A percentile compares a stretch with the other conserved stretches of the same genome.
Conservation (phyloP, 306 rosid genomes). For the Gleditsia sinensis region DNA sequence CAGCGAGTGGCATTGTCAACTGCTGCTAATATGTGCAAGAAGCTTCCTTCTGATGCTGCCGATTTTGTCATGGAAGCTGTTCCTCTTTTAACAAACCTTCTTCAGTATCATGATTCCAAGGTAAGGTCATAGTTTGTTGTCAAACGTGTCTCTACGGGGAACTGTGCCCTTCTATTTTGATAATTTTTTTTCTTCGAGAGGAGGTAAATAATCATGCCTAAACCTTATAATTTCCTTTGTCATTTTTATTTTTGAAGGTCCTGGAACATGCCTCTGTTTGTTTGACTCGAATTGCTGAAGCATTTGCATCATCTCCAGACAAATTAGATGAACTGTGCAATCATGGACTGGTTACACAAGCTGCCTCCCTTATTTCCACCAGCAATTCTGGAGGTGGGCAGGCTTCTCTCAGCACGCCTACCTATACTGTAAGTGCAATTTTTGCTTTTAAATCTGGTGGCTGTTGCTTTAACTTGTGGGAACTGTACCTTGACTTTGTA, state of each 20-base stretch:
- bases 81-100: slow-evolving; percentile 91
- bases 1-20: slow-evolving; percentile 98
- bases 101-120: slow-evolving; percentile 97
- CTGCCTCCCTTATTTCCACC: slow-evolving; percentile 91
- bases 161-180: not conserved
- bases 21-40: slow-evolving; percentile 99
- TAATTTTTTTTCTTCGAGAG: not conserved
- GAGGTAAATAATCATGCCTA: not conserved
- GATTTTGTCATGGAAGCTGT: slow-evolving; percentile 99
- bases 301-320: slow-evolving; percentile 92
- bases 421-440: slow-evolving; percentile 74
- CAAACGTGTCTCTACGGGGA: not conserved
- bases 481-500: slow-evolving; percentile 31
- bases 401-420: slow-evolving; percentile 90
- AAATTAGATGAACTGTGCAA: slow-evolving; percentile 91
- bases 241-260: slow-evolving; percentile 50
- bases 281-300: slow-evolving; percentile 98
- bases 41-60: slow-evolving; percentile 97
- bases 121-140: slow-evolving; percentile 38
- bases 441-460: slow-evolving; percentile 8
- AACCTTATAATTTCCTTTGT: not conserved
- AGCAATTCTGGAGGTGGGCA: slow-evolving; percentile 97
- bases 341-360: slow-evolving; percentile 93
- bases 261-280: slow-evolving; percentile 99
- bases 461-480: not conserved